Percentiles rank a stretch among this genome's conserved stretches.
phyloP scores from a whole-genome alignment of 192 early-diverging fungal genomes.

The Rhizoclosmatium globosum region DNA sequence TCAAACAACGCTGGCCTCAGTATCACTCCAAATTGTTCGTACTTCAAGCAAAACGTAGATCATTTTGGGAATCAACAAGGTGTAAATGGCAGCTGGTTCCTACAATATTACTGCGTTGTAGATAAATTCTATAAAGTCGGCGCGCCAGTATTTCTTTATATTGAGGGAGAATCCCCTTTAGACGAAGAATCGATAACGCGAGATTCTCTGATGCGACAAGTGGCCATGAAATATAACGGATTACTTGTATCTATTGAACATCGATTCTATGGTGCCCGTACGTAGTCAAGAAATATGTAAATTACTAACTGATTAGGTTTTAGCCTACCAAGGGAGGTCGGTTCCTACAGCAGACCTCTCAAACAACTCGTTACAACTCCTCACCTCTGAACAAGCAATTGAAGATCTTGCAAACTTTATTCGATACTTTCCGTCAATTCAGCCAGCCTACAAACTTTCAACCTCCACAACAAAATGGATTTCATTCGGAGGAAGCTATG shows the following conservation, averaged over 20 bases:
- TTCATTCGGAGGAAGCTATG: constrained; percentile 21
- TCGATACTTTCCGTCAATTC: constrained; percentile 1
- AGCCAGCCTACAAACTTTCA: constrained; percentile 12
- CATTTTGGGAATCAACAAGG: constrained; percentile 25
- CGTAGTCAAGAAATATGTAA: not conserved
- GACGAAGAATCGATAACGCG: not conserved
- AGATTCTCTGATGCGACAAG: not conserved
- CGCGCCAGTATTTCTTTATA: constrained; percentile 21
- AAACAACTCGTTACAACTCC: constrained; percentile 1
- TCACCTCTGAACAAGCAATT: constrained; percentile 28
- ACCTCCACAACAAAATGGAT: not conserved
- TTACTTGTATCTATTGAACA: constrained; percentile 12
- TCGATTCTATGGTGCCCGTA: constrained; percentile 19
- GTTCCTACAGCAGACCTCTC: constrained; percentile 32
- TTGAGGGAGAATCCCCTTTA: constrained; percentile 4
- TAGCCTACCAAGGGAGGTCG: constrained; percentile 7
- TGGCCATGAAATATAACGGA: constrained; percentile 9
- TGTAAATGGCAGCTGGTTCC: constrained; percentile 5
- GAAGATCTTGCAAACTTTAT: constrained; percentile 26
- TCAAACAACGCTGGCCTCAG: not conserved
- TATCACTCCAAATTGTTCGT: not conserved
- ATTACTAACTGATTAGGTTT: not conserved
- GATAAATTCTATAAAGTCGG: constrained; percentile 27
- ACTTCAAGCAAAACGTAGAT: constrained; percentile 19
- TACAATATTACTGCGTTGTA: constrained; percentile 1